A percentile compares a stretch with the other conserved stretches of the same genome.
These are phyloP conservation scores for Telopea speciosissima DNA, from an alignment of 177 flowering plant species.

Conservation along the genomic window DNA sequence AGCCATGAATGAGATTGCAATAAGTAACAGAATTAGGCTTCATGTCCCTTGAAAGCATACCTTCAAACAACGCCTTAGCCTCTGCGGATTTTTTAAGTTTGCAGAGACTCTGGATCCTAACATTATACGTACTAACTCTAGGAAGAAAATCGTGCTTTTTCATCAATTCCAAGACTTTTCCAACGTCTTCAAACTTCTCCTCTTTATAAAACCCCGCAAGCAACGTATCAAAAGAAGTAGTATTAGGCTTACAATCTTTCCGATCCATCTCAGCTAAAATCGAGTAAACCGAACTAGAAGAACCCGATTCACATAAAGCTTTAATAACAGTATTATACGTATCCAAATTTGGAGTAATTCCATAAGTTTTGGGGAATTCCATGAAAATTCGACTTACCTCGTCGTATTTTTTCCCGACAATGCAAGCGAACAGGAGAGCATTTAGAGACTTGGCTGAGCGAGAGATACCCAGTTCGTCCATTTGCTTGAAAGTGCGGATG, in stretches of 20 bases:
- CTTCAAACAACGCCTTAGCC: conserved; percentile 68
- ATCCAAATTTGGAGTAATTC: conserved; percentile 45
- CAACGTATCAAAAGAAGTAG: conserved; percentile 37
- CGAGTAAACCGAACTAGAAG: conserved; percentile 48
- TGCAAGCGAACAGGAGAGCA: conserved; percentile 51
- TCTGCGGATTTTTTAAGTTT: conserved; percentile 49
- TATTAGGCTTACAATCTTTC: conserved; percentile 47
- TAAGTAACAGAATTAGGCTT: conserved; percentile 58
- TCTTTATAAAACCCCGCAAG: conserved; percentile 73
- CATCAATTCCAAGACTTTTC: conserved; percentile 69
- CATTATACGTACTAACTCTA: conserved; percentile 48
- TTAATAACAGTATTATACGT: conserved; percentile 61
- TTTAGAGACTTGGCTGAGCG: conserved; percentile 46
- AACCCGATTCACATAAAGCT: conserved; percentile 56
- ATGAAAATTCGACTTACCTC: conserved; percentile 47
- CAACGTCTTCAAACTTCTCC: conserved; percentile 64
- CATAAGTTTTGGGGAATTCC: conserved; percentile 52
- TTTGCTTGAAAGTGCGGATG: conserved; percentile 38
- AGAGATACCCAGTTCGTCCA: conserved; percentile 32
- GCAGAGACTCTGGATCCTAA: conserved; percentile 71
- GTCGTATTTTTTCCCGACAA: conserved; percentile 40
- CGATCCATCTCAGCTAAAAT: conserved; percentile 71
- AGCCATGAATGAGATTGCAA: conserved; percentile 62
- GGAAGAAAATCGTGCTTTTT: conserved; percentile 22
- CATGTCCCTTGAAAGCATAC: conserved; percentile 45